Percentiles rank a stretch among this genome's conserved stretches.
phyloP scores from a whole-genome alignment of 768 basidiomycete species.

The Naganishia vishniacii region DNA sequence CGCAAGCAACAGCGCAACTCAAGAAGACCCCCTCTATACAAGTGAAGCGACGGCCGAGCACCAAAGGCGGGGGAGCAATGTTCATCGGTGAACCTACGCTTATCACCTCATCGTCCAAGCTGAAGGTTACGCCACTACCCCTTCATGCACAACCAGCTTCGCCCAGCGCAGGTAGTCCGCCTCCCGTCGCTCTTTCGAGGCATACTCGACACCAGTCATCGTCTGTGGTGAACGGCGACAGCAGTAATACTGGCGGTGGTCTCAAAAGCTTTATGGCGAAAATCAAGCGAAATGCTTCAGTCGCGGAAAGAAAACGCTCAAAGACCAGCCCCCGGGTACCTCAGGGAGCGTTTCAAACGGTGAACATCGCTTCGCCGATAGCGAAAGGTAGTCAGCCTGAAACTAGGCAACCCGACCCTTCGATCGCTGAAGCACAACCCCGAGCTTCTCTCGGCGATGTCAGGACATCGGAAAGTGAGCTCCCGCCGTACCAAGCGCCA shows the following conservation, averaged over 20 bases:
- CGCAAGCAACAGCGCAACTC: constrained; percentile 22
- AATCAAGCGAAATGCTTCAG: constrained; percentile 22
- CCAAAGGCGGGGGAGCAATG: constrained; percentile 16
- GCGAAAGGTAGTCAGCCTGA: not conserved
- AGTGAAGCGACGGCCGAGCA: constrained; percentile 10
- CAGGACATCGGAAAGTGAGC: not conserved
- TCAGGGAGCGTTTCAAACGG: not conserved
- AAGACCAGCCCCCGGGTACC: constrained; percentile 8
- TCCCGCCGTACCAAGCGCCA: not conserved
- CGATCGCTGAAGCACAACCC: too few relatives aligned
- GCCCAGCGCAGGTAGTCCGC: not conserved
- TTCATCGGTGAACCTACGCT: constrained; percentile 17
- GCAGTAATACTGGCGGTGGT: not conserved
- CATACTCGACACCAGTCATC: constrained; percentile 9
- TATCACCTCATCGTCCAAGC: constrained; percentile 14
- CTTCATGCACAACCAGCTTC: not conserved
- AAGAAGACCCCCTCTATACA: not conserved
- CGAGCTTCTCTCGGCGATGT: too few relatives aligned
- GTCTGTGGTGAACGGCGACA: not conserved
- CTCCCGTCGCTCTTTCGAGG: not conserved
- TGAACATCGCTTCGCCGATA: not conserved
- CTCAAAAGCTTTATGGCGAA: constrained; percentile 24
- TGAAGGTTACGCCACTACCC: constrained; percentile 17
- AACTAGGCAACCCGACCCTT: too few relatives aligned
- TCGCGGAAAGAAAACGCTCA: not conserved